These are phyloP conservation scores for Polytrichum formosum DNA, from an alignment of 225 moss, liverwort and hornwort genomes.

Conservation along the genomic window DNA sequence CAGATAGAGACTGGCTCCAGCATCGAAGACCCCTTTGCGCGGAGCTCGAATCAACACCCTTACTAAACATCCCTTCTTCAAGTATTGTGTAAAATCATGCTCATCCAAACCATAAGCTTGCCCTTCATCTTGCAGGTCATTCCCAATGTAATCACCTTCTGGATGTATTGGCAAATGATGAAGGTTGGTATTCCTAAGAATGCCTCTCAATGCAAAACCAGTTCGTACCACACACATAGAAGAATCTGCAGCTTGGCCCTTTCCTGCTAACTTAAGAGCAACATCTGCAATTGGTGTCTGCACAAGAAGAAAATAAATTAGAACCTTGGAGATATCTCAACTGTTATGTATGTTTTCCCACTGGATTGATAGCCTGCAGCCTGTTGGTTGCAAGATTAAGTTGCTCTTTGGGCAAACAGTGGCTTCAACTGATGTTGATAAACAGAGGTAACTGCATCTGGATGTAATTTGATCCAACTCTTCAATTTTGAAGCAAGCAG, in stretches of 20 bases:
- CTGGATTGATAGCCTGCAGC: no score
- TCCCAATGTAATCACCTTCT: neutral
- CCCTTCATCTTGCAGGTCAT: slow-evolving; percentile 2
- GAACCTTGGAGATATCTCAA: no score
- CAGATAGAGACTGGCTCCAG: slow-evolving; percentile 64
- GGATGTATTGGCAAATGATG: slow-evolving; percentile 27
- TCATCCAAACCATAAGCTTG: slow-evolving; percentile 16
- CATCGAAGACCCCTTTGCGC: slow-evolving; percentile 72
- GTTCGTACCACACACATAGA: slow-evolving; percentile 44
- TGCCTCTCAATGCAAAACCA: slow-evolving; percentile 18
- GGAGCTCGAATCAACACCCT: slow-evolving; percentile 71
- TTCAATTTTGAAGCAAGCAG: slow-evolving; percentile 3
- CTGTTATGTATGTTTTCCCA: no score
- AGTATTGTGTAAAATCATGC: slow-evolving; percentile 16
- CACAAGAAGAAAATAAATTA: neutral
- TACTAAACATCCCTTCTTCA: slow-evolving; percentile 46
- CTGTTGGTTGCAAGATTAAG: neutral
- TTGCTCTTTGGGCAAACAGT: no score
- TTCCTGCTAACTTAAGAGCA: slow-evolving; percentile 6
- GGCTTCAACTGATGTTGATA: no score
- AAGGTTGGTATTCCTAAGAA: slow-evolving; percentile 25
- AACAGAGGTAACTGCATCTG: neutral
- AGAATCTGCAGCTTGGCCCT: slow-evolving; percentile 10
- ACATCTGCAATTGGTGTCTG: slow-evolving; percentile 18
- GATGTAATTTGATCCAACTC: no score